These are phyloP conservation scores for Cyclostephanos invisitatus DNA, from an alignment of 108 stramenopile genomes.

Conservation along the genomic window DNA sequence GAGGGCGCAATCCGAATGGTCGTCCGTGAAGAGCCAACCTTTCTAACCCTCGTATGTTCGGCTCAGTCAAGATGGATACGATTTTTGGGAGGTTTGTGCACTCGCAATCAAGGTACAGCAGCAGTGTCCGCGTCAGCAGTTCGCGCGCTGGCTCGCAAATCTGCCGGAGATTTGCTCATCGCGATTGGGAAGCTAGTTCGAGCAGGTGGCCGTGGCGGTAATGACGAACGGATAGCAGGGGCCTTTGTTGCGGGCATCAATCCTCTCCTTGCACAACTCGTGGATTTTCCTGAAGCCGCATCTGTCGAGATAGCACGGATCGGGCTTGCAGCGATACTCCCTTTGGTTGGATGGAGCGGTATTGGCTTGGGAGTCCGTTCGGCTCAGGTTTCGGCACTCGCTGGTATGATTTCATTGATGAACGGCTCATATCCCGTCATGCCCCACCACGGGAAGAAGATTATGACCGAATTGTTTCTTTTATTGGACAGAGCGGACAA, in stretches of 20 bases:
- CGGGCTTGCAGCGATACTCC: constrained; percentile 62
- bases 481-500: constrained; percentile 35
- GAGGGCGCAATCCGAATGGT: constrained; percentile 19
- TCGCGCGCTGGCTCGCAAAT: constrained; percentile 14
- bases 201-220: constrained; percentile 25
- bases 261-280: constrained; percentile 56
- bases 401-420: constrained; percentile 59
- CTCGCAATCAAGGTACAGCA: not conserved
- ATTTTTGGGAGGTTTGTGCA: constrained; percentile 8
- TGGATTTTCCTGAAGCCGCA: constrained; percentile 39
- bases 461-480: constrained; percentile 55
- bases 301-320: constrained; percentile 63
- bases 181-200: constrained; percentile 23
- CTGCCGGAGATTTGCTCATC: constrained; percentile 24
- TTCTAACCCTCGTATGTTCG: constrained; percentile 27
- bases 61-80: constrained; percentile 38
- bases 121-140: constrained; percentile 5
- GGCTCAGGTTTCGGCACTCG: constrained; percentile 39
- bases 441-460: constrained; percentile 65
- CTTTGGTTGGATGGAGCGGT: constrained; percentile 50
- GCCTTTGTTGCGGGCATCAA: constrained; percentile 57
- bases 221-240: constrained; percentile 39
- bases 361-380: constrained; percentile 29
- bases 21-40: constrained; percentile 23
- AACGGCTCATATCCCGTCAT: constrained; percentile 65